Evolutionary conservation across 1,139 yeast genomes (phyloP).

Genomic region (Blastobotrys illinoisensis): DNA sequence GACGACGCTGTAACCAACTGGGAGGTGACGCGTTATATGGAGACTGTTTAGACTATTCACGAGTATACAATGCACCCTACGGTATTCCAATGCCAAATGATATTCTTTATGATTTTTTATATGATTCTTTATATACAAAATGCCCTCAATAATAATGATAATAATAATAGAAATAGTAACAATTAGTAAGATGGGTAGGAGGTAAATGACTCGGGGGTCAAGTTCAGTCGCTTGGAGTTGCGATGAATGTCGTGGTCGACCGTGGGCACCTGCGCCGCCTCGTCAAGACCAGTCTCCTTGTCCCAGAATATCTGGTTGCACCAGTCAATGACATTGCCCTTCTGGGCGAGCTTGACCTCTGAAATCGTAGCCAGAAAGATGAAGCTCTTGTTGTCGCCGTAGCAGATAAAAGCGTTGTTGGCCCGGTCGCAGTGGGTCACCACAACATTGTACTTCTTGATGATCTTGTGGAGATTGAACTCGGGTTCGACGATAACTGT

Average conservation of each 20-base stretch:
- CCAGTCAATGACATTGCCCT: background rate
- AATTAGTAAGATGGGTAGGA: background rate
- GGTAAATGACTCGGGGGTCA: background rate
- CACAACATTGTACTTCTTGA: background rate
- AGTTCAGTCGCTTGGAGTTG: background rate
- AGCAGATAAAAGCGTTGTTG: background rate
- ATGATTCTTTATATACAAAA: too few relatives aligned
- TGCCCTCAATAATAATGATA: too few relatives aligned
- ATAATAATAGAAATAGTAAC: too few relatives aligned
- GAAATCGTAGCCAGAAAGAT: background rate
- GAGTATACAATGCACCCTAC: too few relatives aligned
- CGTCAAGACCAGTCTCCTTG: background rate
- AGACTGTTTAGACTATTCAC: slow-evolving; percentile 28
- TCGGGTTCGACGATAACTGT: background rate
- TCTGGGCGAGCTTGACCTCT: background rate
- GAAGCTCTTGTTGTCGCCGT: background rate
- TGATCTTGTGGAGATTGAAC: background rate
- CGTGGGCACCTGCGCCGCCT: background rate
- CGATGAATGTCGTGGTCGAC: background rate
- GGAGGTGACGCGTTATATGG: slow-evolving; percentile 35
- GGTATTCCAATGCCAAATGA: too few relatives aligned
- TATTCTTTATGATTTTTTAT: too few relatives aligned
- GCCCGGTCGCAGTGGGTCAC: background rate
- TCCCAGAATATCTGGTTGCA: background rate
- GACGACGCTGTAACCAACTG: slow-evolving; percentile 35